phyloP scores from a whole-genome alignment of 345 rosid genomes.

The Hibiscus trionum region DNA sequence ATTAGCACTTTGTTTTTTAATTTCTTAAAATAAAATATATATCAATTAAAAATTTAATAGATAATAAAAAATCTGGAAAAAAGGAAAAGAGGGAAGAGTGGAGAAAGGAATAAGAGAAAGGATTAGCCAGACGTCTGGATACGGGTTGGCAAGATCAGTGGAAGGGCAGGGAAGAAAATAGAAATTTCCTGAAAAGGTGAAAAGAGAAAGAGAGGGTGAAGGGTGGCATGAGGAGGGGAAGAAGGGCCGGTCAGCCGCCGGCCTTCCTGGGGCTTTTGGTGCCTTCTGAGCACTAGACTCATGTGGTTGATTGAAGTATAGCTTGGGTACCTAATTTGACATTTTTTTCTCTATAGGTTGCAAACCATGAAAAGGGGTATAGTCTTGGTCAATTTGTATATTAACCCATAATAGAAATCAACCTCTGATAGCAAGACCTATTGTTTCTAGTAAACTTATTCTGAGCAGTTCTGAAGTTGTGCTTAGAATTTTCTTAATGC shows the following conservation, averaged over 20 bases:
- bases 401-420: background rate
- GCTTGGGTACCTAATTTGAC: background rate
- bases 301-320: background rate
- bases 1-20: background rate
- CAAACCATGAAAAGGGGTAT: background rate
- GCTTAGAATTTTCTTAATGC: background rate
- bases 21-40: background rate
- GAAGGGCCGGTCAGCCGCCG: background rate
- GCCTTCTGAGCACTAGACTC: background rate
- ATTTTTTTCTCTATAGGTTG: background rate
- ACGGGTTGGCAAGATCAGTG: background rate
- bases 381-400: background rate
- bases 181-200: background rate
- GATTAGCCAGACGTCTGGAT: too few species aligned
- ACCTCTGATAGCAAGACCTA: background rate
- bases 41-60: background rate
- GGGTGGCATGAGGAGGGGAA: background rate
- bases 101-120: too few species aligned
- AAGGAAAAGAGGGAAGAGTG: background rate
- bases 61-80: background rate
- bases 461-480: background rate
- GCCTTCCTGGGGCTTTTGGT: background rate
- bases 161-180: background rate
- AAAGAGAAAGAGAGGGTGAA: background rate
- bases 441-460: background rate